Evolutionary conservation across 495 filamentous ascomycete species (phyloP), one percentile per base, ranked within the genome.

Genomic region (Achaetomiella virescens): DNA sequence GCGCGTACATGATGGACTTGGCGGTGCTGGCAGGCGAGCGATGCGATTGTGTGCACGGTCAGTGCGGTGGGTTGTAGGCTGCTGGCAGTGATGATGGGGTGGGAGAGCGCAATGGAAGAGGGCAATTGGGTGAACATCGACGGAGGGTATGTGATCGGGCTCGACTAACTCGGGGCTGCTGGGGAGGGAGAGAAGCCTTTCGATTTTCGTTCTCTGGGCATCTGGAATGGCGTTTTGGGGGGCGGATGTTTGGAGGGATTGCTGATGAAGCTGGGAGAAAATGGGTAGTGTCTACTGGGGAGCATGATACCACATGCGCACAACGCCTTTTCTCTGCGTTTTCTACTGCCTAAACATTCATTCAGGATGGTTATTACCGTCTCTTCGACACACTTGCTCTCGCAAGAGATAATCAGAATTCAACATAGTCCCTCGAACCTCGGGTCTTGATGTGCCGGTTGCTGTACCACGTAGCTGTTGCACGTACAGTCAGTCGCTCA

Each of bases 51-150:
- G 2, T 90, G 86, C 60, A 82, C 80, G 10, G 84, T 86, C 29
- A 84, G 82, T 46, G 76, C 81, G 47, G 75, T 78, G 58, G 83
- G 81, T 3, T 91, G 88, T 61, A 70, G 84, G 22, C 41, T 91
- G 45, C 58, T 91, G 45, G 88, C 81, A 20, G 85, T 91, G 46
- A 84, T 90, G 77, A 82, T 89, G 84, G 87, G 86, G 1, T 90
- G 88, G 88, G 84, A 89, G 18, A 76, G 69, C 6, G 83, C 78
- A 21, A 71, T 89, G 48, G 69, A 66, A 12, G 52, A 76, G 21
- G 75, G 70, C 18, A 68, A 72, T 29, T 91, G 88, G 87, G 68
- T 73, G 44, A 90, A 90, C 66, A 75, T 91, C n/a, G 88, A 91
- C 65, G 86, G 84, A 5, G 79, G 75, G 18, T 82, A 70, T 59